Conservation (phyloP, 352 stramenopile genomes). For the Globisporangium yorkense region DNA sequence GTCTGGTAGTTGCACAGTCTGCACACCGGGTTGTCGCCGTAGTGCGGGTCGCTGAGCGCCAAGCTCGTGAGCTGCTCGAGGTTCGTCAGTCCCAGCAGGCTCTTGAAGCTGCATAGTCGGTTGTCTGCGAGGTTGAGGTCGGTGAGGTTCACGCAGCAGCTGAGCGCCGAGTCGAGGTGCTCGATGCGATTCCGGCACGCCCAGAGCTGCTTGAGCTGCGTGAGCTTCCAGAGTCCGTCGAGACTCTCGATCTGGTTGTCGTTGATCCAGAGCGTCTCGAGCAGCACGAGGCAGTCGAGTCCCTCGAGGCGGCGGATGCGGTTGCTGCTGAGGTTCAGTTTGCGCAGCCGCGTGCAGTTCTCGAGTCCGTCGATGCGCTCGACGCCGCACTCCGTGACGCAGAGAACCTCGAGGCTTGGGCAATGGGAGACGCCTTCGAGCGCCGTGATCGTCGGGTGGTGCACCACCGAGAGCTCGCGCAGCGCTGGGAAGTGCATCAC, state of each 20-base stretch:
- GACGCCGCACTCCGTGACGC: conserved; percentile 61
- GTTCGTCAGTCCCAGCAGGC: conserved; percentile 62
- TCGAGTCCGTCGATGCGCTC: conserved; percentile 37
- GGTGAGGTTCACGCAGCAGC: conserved; percentile 39
- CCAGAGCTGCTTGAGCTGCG: conserved; percentile 64
- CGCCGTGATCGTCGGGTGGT: conserved; percentile 53
- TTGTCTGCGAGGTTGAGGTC: conserved; percentile 89
- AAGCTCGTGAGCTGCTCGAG: conserved; percentile 61
- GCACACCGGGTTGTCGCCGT: conserved; percentile 88
- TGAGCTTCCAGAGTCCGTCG: conserved; percentile 42
- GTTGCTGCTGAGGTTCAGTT: conserved; percentile 76
- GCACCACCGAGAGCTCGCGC: conserved; percentile 65
- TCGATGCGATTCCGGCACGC: conserved; percentile 68
- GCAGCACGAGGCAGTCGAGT: conserved; percentile 40
- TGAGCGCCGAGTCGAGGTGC: conserved; percentile 55
- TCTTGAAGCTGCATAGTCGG: conserved; percentile 81
- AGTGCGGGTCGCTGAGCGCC: conserved; percentile 83
- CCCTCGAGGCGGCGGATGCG: conserved; percentile 46
- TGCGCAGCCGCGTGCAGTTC: conserved; percentile 37
- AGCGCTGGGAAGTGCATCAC: conserved; percentile 60
- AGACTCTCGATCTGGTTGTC: conserved; percentile 67
- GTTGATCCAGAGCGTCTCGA: conserved; percentile 81
- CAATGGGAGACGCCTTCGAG: conserved; percentile 55
- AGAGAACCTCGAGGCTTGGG: conserved; percentile 49
- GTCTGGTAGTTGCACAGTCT: conserved; percentile 91